Evolutionary conservation across 768 basidiomycete genomes (phyloP).

Genomic region (Pleurotus cornucopiae): DNA sequence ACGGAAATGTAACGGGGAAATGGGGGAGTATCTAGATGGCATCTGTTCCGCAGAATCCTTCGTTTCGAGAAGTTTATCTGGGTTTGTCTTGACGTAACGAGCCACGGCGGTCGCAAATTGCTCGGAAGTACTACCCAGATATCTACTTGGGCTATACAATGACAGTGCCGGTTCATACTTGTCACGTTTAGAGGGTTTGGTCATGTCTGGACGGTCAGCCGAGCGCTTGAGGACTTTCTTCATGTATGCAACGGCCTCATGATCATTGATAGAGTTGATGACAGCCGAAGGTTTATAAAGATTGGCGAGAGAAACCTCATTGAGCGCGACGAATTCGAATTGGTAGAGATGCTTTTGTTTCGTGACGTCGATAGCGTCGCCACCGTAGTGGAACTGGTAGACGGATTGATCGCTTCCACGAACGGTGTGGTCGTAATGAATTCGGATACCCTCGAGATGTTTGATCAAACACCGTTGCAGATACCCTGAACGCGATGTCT

Average conservation of each 20-base stretch:
- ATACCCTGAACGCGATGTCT: constrained; percentile 97
- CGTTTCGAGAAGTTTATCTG: constrained; percentile 38
- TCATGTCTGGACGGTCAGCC: constrained; percentile 34
- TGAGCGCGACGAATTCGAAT: constrained; percentile 91
- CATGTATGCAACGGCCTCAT: constrained; percentile 73
- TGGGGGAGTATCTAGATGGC: constrained; percentile 22
- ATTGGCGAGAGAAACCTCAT: constrained; percentile 74
- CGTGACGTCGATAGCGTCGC: constrained; percentile 94
- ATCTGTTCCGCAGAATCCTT: constrained; percentile 39
- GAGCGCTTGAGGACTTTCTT: constrained; percentile 85
- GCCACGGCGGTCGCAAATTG: constrained; percentile 79
- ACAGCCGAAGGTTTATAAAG: constrained; percentile 62
- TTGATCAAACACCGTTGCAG: constrained; percentile 98
- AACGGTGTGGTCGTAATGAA: constrained; percentile 98
- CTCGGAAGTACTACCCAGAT: constrained; percentile 90
- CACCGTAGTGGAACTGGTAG: constrained; percentile 96
- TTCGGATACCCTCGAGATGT: constrained; percentile 92
- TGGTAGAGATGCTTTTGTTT: constrained; percentile 94
- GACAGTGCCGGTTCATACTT: constrained; percentile 71
- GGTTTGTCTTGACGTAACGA: constrained; percentile 75
- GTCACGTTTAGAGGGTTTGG: constrained; percentile 47
- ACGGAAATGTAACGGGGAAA: constrained; percentile 60
- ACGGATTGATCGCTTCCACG: constrained; percentile 91
- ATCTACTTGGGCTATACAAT: constrained; percentile 70
- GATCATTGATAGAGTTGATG: constrained; percentile 55